These are phyloP conservation scores for Tolypocladium sp. DNA, from an alignment of 2,329 filamentous ascomycete genomes.

Conservation along the genomic window DNA sequence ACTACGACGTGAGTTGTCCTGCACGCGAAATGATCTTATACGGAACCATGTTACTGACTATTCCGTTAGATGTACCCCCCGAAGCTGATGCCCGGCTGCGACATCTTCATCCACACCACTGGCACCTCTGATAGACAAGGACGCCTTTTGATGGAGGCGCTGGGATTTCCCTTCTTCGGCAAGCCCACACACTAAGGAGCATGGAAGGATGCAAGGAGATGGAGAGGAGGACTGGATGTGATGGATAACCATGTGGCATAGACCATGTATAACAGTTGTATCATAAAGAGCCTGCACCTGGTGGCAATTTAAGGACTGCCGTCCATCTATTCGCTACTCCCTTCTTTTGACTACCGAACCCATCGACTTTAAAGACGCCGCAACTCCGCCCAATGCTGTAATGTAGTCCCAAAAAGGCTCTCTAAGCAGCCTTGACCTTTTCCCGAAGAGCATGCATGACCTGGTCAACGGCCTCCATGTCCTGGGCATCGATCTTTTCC, in stretches of 20 bases:
- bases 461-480: constrained; percentile 80
- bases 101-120: constrained; percentile 76
- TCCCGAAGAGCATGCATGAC: constrained; percentile 61
- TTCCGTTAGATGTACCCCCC: constrained; percentile 45
- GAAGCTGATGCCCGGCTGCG: constrained; percentile 74
- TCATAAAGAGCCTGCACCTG: constrained; percentile 11
- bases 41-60: constrained; percentile 7
- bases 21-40: background rate
- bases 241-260: constrained; percentile 13
- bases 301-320: background rate
- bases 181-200: constrained; percentile 42
- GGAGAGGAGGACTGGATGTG: background rate
- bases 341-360: background rate
- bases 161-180: constrained; percentile 64
- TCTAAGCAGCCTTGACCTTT: constrained; percentile 25
- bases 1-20: constrained; percentile 74
- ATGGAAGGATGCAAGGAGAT: background rate
- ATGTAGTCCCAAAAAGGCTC: background rate
- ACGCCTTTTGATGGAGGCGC: constrained; percentile 51
- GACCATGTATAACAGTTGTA: constrained; percentile 25
- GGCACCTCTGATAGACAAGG: constrained; percentile 81
- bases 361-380: constrained; percentile 6
- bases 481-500: constrained; percentile 62
- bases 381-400: constrained; percentile 28
- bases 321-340: background rate